These are phyloP conservation scores for Amanita phalloides DNA, from an alignment of 768 basidiomycete species.

Conservation along the genomic window DNA sequence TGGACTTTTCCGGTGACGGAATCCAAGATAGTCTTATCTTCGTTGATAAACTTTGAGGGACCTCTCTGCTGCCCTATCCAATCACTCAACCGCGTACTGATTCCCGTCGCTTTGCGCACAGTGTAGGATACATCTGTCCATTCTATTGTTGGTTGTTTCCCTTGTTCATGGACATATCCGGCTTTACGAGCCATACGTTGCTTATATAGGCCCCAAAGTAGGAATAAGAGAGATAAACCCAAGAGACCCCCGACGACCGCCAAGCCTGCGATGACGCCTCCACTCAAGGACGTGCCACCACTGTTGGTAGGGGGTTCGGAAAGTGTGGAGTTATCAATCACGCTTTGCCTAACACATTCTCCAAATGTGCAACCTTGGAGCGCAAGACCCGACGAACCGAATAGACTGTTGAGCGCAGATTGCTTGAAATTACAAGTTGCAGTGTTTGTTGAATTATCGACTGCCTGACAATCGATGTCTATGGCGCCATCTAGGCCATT, in stretches of 20 bases:
- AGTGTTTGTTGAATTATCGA: conserved; percentile 30
- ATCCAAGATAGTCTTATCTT: conserved; percentile 62
- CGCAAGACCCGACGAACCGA: conserved; percentile 64
- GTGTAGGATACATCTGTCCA: conserved; percentile 66
- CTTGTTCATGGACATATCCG: neutral
- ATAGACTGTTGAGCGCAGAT: conserved; percentile 47
- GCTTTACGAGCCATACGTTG: conserved; percentile 51
- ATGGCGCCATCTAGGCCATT: conserved; percentile 56
- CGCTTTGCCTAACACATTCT: conserved; percentile 78
- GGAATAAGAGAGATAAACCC: conserved; percentile 41
- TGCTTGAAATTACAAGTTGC: conserved; percentile 75
- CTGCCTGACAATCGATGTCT: conserved; percentile 52
- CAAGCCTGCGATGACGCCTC: conserved; percentile 86
- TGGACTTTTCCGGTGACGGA: conserved; percentile 57
- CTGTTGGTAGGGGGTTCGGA: conserved; percentile 18
- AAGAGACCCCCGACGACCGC: conserved; percentile 71
- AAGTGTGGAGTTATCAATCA: conserved; percentile 48
- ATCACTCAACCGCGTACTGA: conserved; percentile 8
- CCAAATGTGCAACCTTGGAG: conserved; percentile 73
- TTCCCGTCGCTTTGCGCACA: conserved; percentile 23
- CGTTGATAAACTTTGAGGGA: conserved; percentile 14
- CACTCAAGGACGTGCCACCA: conserved; percentile 40
- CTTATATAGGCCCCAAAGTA: conserved; percentile 49
- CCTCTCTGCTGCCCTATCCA: conserved; percentile 8
- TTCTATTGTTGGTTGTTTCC: conserved; percentile 20